Percentiles rank a stretch among this genome's conserved stretches.
phyloP scores from a whole-genome alignment of 768 basidiomycete species.

The Clitopilus hobsonii region DNA sequence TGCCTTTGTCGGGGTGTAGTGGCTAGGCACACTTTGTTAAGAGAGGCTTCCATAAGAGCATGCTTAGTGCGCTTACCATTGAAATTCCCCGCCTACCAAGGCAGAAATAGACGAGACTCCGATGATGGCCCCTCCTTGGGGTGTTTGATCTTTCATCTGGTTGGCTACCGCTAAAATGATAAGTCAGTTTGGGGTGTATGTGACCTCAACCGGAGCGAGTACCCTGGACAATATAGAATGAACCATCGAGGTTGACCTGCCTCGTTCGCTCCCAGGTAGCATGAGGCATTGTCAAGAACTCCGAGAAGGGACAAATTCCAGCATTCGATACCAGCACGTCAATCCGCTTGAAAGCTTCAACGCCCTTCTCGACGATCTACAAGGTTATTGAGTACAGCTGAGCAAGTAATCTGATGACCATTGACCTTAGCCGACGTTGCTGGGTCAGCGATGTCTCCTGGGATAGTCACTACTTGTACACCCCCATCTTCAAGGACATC shows the following conservation, averaged over 20 bases:
- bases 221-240: conserved; percentile 70
- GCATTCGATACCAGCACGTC: conserved; percentile 46
- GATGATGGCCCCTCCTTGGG: conserved; percentile 71
- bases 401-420: neutral
- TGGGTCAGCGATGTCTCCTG: conserved; percentile 63
- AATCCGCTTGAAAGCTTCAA: conserved; percentile 59
- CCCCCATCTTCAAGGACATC: conserved; percentile 37
- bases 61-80: conserved; percentile 35
- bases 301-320: conserved; percentile 74
- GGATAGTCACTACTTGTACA: conserved; percentile 40
- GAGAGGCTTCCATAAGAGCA: too few species aligned
- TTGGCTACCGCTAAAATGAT: conserved; percentile 53
- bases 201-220: neutral
- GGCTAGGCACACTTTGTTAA: conserved; percentile 30
- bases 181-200: neutral
- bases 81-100: conserved; percentile 69
- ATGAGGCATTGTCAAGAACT: conserved; percentile 66
- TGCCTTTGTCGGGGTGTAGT: conserved; percentile 80
- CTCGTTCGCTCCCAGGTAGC: conserved; percentile 60
- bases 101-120: conserved; percentile 78
- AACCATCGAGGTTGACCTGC: conserved; percentile 71
- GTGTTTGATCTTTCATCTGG: conserved; percentile 66
- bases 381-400: neutral
- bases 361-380: conserved; percentile 59
- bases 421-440: conserved; percentile 51